Conservation (phyloP, 352 stramenopile genomes). For the Phytophthora pini region DNA sequence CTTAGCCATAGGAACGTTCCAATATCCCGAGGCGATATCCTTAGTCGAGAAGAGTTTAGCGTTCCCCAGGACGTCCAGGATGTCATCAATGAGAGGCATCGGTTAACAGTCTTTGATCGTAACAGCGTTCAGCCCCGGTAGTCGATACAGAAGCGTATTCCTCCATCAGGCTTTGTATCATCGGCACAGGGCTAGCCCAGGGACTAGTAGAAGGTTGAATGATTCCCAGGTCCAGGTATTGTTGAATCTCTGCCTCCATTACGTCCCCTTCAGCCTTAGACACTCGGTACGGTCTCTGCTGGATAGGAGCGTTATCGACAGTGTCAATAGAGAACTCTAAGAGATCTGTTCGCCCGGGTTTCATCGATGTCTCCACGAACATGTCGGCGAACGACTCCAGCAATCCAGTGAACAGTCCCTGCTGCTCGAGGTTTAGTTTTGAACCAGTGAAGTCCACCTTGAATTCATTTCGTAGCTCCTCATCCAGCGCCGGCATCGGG, state of each 20-base stretch:
- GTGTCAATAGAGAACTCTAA: too few relatives aligned
- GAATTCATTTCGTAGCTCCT: too few relatives aligned
- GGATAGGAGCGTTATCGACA: too few relatives aligned
- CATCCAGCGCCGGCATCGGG: too few relatives aligned
- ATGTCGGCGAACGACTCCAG: background rate
- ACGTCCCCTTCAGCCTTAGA: constrained; percentile 2
- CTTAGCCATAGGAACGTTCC: background rate
- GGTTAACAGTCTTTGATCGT: background rate
- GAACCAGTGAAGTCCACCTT: constrained; percentile 2
- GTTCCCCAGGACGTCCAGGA: background rate
- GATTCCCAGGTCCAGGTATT: background rate
- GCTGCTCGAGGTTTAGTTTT: constrained; percentile 6
- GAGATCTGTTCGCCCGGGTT: too few relatives aligned
- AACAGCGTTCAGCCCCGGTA: background rate
- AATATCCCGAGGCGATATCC: background rate
- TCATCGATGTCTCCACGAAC: too few relatives aligned
- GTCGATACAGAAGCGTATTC: background rate
- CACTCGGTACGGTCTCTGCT: background rate
- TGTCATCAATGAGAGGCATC: background rate
- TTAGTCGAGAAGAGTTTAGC: background rate
- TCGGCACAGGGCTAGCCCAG: background rate
- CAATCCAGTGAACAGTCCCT: background rate
- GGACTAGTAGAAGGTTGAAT: background rate
- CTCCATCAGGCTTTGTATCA: background rate
- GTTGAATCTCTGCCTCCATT: background rate